Evolutionary conservation across 78 protist species (phyloP).

Genomic region (Goniomonas avonlea): DNA sequence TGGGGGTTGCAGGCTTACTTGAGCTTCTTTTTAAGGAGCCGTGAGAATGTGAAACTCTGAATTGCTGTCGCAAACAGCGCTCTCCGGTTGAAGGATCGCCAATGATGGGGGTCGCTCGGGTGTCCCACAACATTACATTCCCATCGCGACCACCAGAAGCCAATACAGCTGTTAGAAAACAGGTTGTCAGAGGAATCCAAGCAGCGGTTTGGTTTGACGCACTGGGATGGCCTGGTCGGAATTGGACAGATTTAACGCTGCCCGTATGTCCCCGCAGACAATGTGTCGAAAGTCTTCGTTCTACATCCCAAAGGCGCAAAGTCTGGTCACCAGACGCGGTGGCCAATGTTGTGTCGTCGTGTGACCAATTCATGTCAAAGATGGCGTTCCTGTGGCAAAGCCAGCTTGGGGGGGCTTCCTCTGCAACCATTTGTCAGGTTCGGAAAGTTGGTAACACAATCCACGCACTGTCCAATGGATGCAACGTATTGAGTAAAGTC

Average conservation of each 20-base stretch:
- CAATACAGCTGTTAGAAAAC: no score
- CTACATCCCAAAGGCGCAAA: background rate
- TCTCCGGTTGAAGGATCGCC: no score
- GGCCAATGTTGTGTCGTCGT: background rate
- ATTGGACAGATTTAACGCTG: constrained; percentile 14
- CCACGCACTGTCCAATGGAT: no score
- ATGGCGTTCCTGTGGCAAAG: constrained; percentile 22
- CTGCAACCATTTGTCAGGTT: background rate
- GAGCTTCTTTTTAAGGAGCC: no score
- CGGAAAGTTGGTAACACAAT: no score
- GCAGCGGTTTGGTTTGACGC: no score
- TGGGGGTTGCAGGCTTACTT: no score
- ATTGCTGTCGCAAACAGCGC: no score
- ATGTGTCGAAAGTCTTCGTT: background rate
- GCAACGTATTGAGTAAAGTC: background rate
- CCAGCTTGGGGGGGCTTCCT: background rate
- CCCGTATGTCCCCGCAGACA: constrained; percentile 12
- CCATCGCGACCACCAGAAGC: constrained; percentile 25
- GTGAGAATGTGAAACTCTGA: no score
- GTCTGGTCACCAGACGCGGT: constrained; percentile 33
- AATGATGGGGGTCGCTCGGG: background rate
- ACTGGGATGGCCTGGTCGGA: background rate
- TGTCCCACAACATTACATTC: background rate
- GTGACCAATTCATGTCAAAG: background rate
- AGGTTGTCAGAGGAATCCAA: no score